Evolutionary conservation across 352 stramenopile genomes (phyloP).

Genomic region (Pilasporangium apinafurcum): DNA sequence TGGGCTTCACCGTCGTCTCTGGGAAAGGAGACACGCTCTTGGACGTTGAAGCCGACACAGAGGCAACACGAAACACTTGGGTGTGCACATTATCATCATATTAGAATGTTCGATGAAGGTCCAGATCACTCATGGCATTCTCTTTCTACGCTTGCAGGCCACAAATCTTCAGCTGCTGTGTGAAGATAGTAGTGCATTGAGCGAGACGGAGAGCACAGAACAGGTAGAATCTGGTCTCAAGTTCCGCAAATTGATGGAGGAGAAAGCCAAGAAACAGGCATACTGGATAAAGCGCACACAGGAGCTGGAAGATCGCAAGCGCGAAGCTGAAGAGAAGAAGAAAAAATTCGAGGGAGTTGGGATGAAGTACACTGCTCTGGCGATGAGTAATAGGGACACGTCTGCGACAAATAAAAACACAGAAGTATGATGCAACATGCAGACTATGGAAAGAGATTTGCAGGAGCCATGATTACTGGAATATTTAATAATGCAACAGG

Average conservation of each 20-base stretch:
- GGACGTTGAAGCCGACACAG: constrained; percentile 63
- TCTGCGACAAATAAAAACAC: too few relatives aligned
- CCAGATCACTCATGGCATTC: not conserved
- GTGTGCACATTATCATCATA: constrained; percentile 13
- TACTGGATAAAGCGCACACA: constrained; percentile 77
- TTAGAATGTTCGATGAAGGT: not conserved
- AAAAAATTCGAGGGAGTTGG: constrained; percentile 62
- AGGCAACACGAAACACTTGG: constrained; percentile 60
- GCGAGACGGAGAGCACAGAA: constrained; percentile 21
- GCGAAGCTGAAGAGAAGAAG: constrained; percentile 72
- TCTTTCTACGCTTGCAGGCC: constrained; percentile 20
- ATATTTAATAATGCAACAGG: too few relatives aligned
- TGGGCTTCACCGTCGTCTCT: constrained; percentile 46
- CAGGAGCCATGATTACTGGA: too few relatives aligned
- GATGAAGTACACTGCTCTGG: constrained; percentile 81
- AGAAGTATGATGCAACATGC: too few relatives aligned
- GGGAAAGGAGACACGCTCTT: constrained; percentile 55
- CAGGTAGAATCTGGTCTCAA: constrained; percentile 22
- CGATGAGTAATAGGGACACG: constrained; percentile 71
- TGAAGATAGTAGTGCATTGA: constrained; percentile 36
- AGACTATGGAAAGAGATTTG: too few relatives aligned
- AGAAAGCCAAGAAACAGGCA: constrained; percentile 67
- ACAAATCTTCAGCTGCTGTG: constrained; percentile 70
- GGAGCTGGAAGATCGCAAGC: constrained; percentile 68
- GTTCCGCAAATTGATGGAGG: constrained; percentile 70